These are phyloP conservation scores for Xylaria acuta DNA, from an alignment of 495 filamentous ascomycete genomes.

Conservation along the genomic window DNA sequence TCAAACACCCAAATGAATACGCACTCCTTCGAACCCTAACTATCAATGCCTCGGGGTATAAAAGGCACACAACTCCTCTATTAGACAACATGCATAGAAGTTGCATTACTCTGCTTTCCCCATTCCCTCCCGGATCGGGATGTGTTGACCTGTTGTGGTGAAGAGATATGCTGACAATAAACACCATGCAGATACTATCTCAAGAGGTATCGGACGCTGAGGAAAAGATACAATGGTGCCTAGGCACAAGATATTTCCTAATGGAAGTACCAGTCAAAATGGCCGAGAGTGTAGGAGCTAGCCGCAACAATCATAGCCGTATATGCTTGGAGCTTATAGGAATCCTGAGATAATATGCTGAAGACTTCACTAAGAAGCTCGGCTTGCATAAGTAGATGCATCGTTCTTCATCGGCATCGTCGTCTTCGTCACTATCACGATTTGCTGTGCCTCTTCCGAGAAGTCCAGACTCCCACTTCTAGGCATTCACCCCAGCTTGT, in stretches of 20 bases:
- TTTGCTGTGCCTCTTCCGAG: conserved; percentile 63
- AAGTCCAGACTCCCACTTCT: conserved; percentile 96
- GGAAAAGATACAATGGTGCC: conserved; percentile 73
- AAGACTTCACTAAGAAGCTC: conserved; percentile 19
- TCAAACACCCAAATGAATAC: conserved; percentile 14
- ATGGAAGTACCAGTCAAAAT: neutral
- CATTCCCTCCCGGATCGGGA: neutral
- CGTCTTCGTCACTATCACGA: conserved; percentile 20
- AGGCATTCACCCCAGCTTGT: conserved; percentile 86
- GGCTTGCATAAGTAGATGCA: conserved; percentile 2
- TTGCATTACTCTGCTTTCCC: neutral
- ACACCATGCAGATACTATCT: conserved; percentile 79
- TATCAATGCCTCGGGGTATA: neutral
- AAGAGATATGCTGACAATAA: conserved; percentile 19
- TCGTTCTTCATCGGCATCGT: conserved; percentile 3
- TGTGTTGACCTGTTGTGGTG: neutral
- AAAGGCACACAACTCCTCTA: neutral
- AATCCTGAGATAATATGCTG: neutral
- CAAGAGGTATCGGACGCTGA: conserved; percentile 88
- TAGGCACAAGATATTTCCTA: conserved; percentile 15
- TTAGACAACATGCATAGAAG: neutral
- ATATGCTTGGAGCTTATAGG: conserved; percentile 10
- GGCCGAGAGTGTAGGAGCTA: neutral
- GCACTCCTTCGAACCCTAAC: neutral
- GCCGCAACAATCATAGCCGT: neutral